These are phyloP conservation scores for Jackrogersella minutella DNA, from an alignment of 495 filamentous ascomycete species.

Conservation along the genomic window DNA sequence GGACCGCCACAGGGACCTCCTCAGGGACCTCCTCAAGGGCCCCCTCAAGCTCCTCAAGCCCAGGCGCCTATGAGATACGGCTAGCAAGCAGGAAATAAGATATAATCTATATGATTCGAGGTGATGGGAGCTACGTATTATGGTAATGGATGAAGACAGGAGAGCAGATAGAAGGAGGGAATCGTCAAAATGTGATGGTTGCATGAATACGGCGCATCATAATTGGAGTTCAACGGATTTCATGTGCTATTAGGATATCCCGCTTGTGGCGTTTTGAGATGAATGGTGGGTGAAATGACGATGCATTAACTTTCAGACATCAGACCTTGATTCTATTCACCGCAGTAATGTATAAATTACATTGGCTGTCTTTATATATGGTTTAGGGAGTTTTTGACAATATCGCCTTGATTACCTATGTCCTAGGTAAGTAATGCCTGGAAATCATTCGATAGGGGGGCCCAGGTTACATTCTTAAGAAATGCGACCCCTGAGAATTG, in stretches of 20 bases:
- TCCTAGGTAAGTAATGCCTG: no score
- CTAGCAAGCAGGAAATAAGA: not conserved
- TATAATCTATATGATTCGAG: not conserved
- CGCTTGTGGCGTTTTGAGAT: slow-evolving; percentile 22
- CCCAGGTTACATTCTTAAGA: no score
- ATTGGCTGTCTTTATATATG: slow-evolving; percentile 1
- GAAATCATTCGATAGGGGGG: no score
- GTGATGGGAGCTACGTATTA: not conserved
- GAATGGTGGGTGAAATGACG: slow-evolving; percentile 3
- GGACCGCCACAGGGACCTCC: slow-evolving; percentile 29
- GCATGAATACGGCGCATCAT: slow-evolving; percentile 11
- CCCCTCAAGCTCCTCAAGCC: slow-evolving; percentile 37
- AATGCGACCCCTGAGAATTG: no score
- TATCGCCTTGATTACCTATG: no score
- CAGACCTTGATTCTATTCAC: not conserved
- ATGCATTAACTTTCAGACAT: slow-evolving; percentile 2
- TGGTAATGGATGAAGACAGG: not conserved
- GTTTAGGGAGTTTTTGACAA: no score
- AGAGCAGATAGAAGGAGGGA: not conserved
- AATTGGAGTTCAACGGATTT: slow-evolving; percentile 25
- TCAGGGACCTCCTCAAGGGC: slow-evolving; percentile 36
- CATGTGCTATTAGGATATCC: slow-evolving; percentile 21
- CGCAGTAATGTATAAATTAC: not conserved
- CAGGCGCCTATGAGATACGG: slow-evolving; percentile 51
- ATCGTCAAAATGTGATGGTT: not conserved